A percentile compares a stretch with the other conserved stretches of the same genome.
These are phyloP conservation scores for Singerocomus inundabilis DNA, from an alignment of 1,284 basidiomycete species.

Conservation along the genomic window DNA sequence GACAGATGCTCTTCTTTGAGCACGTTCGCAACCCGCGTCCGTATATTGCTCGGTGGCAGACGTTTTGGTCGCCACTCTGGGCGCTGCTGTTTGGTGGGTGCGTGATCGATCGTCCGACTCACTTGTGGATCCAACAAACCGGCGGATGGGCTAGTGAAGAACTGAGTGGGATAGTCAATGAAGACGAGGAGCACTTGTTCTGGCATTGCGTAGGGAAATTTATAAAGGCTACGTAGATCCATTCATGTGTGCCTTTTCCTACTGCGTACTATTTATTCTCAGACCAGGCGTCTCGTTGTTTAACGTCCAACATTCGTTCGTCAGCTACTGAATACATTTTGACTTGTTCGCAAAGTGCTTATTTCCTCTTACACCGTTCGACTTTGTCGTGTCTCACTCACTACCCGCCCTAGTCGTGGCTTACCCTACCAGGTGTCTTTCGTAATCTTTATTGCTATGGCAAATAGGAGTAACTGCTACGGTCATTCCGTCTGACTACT, in stretches of 20 bases:
- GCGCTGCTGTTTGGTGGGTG: conserved; percentile 56
- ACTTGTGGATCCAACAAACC: conserved; percentile 49
- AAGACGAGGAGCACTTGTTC: conserved; percentile 52
- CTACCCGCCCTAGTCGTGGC: too few species aligned
- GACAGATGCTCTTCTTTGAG: conserved; percentile 61
- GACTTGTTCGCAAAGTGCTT: not conserved
- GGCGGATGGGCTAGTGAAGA: conserved; percentile 43
- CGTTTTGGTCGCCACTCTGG: conserved; percentile 70
- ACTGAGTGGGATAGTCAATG: conserved; percentile 46
- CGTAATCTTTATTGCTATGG: too few species aligned
- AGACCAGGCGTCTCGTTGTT: too few species aligned
- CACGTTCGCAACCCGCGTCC: conserved; percentile 52
- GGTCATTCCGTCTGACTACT: too few species aligned
- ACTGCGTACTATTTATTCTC: not conserved
- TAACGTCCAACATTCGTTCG: not conserved
- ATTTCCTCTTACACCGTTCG: too few species aligned
- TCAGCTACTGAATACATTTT: not conserved
- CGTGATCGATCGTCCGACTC: conserved; percentile 54
- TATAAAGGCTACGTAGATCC: conserved; percentile 38
- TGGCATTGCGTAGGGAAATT: conserved; percentile 56
- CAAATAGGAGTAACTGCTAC: too few species aligned
- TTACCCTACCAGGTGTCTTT: too few species aligned
- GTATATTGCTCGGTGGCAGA: conserved; percentile 66
- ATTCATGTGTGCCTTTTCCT: not conserved
- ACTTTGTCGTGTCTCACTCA: too few species aligned